Conservation (phyloP, 257 asterid species). For the Coffea canephora region DNA sequence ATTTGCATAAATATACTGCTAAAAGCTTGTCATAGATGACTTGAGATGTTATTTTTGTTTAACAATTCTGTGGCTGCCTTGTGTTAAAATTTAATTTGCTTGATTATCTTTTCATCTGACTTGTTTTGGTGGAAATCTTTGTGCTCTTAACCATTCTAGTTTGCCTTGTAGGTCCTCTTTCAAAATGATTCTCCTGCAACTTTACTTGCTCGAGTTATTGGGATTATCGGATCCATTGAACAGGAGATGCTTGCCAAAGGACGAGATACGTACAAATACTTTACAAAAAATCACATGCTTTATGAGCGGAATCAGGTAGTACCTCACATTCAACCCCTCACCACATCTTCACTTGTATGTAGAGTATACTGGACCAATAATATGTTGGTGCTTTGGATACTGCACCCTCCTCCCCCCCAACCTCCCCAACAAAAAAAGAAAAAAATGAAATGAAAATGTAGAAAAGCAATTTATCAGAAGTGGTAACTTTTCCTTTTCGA, state of each 20-base stretch:
- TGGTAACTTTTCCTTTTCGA: neutral
- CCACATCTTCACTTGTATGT: conserved; percentile 5
- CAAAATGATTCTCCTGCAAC: conserved; percentile 99
- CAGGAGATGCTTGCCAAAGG: conserved; percentile 90
- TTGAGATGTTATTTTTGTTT: neutral
- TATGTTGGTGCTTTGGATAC: neutral
- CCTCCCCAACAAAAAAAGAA: neutral
- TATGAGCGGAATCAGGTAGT: conserved; percentile 92
- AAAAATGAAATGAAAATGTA: too few species aligned
- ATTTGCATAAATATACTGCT: neutral
- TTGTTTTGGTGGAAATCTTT: neutral
- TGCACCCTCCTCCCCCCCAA: neutral
- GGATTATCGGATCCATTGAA: conserved; percentile 76
- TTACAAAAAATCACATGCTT: conserved; percentile 92
- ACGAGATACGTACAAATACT: conserved; percentile 78
- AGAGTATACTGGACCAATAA: neutral
- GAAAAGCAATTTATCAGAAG: neutral
- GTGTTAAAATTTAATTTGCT: neutral
- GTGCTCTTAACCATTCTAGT: neutral
- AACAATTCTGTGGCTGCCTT: neutral
- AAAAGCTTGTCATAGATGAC: neutral
- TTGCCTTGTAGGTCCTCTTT: conserved; percentile 70
- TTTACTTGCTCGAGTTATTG: conserved; percentile 92
- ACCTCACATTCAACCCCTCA: conserved; percentile 2
- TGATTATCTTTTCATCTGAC: neutral